Conservation (phyloP, 768 basidiomycete species). For the Lentinula lateritia region DNA sequence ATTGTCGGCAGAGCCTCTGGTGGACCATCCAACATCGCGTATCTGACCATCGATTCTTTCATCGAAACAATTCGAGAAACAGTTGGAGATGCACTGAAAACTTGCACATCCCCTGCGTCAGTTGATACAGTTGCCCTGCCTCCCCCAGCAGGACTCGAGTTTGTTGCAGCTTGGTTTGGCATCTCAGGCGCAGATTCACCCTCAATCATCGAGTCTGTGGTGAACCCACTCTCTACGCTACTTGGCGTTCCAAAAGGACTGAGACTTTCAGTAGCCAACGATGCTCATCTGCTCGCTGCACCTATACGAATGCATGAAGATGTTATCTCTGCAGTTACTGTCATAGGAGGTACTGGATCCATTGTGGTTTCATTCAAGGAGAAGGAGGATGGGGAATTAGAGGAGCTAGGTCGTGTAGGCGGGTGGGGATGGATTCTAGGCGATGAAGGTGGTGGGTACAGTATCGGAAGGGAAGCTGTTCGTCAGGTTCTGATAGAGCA, state of each 20-base stretch:
- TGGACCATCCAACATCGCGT: constrained; percentile 84
- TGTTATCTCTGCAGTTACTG: constrained; percentile 58
- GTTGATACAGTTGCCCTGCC: constrained; percentile 30
- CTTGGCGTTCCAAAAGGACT: constrained; percentile 53
- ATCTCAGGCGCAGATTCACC: constrained; percentile 79
- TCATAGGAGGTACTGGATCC: constrained; percentile 80
- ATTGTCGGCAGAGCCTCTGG: constrained; percentile 64
- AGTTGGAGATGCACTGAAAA: constrained; percentile 48
- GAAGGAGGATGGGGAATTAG: constrained; percentile 28
- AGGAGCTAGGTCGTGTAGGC: constrained; percentile 65
- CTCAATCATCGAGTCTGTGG: constrained; percentile 51
- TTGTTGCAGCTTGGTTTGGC: constrained; percentile 78
- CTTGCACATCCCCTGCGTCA: constrained; percentile 31
- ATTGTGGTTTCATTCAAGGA: constrained; percentile 64
- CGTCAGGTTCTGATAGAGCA: constrained; percentile 58
- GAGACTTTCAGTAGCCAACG: constrained; percentile 65
- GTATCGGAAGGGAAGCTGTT: constrained; percentile 72
- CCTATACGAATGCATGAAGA: constrained; percentile 62
- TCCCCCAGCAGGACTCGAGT: constrained; percentile 24
- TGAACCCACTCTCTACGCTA: constrained; percentile 47
- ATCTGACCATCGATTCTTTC: constrained; percentile 64
- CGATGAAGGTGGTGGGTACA: constrained; percentile 79
- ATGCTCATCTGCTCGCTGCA: constrained; percentile 79
- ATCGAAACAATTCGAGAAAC: constrained; percentile 45
- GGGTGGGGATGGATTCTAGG: constrained; percentile 86